Base-by-base conservation (phyloP, 768 basidiomycete genomes). In the Mycena galericulata region DNA sequence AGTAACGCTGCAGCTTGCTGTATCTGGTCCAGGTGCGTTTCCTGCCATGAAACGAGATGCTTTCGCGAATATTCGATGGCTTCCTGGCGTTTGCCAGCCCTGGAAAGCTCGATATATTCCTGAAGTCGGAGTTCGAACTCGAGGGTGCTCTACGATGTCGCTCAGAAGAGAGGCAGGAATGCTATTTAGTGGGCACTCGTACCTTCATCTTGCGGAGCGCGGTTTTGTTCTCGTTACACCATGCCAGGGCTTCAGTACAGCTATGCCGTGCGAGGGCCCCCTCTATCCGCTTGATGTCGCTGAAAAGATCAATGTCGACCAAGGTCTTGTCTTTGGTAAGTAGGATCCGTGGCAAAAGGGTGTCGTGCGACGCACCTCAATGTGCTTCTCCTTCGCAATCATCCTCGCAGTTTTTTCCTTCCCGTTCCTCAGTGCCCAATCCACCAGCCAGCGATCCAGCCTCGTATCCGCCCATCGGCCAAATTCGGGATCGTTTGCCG, bases 101-200 rank as follows among this genome's bases (percentile, higher is more conserved):
- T 85, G 36, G 91, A 89, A 7, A 99, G 86, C 79, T 99, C 98
- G 75, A 99, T 96, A 78, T 92, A 98, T 79, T 98, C 96, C 80
- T 99, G 98, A 45, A 98, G 86, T 49, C 98, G 90, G 51, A 99
- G 89, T 72, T 96, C 93, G 79, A 99, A 99, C 82, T 99, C 98
- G 47, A 99, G 89, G 11, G 95, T 92, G 81, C 92, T 96, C 96
- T 98, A 79, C n/a, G 34, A 32, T 46, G 43, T 62, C 62, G 30
- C 59, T 24, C 50, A 38, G 62, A 24, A 65, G 6, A 36, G 51
- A 57, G 43, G 36, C n/a, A 38, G 27, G 38, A 49, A n/a, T n/a
- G 45, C 30, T 29, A 62, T 61, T 34, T 22, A 43, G n/a, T 38
- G 18, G 43, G 32, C 40, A 36, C 26, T 72, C 73, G 66, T 38